These are phyloP conservation scores for Austroboletus eburneus DNA, from an alignment of 768 basidiomycete species.

Conservation along the genomic window DNA sequence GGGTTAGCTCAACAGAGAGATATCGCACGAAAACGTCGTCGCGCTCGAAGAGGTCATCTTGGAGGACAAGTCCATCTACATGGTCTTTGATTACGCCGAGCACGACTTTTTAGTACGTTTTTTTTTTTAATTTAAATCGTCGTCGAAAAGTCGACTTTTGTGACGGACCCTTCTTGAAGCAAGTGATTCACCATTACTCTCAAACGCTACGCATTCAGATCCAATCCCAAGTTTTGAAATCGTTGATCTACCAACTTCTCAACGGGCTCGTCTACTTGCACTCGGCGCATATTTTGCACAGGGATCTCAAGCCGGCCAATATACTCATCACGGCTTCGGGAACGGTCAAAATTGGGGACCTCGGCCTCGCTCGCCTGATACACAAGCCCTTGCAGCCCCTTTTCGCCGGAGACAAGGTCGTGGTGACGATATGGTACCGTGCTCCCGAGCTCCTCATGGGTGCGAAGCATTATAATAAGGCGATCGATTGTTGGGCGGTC, in stretches of 20 bases:
- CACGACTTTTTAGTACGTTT: conserved; percentile 89
- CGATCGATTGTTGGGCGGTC: conserved; percentile 96
- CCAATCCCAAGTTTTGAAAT: conserved; percentile 78
- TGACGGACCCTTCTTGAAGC: conserved; percentile 43
- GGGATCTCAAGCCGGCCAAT: conserved; percentile 97
- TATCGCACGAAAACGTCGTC: conserved; percentile 87
- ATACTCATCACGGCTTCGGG: conserved; percentile 90
- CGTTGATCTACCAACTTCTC: conserved; percentile 88
- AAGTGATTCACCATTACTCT: conserved; percentile 98
- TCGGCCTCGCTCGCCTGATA: conserved; percentile 89
- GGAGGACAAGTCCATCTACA: conserved; percentile 98
- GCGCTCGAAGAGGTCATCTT: conserved; percentile 91
- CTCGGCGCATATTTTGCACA: conserved; percentile 90
- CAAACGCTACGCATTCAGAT: conserved; percentile 81
- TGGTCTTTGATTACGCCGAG: conserved; percentile 99
- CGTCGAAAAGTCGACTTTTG: neutral
- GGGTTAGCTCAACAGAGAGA: conserved; percentile 78
- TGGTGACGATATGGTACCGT: conserved; percentile 99
- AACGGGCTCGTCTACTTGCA: conserved; percentile 96
- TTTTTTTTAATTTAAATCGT: neutral
- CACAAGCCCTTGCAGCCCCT: conserved; percentile 90
- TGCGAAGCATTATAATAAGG: conserved; percentile 96
- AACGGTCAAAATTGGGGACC: conserved; percentile 96
- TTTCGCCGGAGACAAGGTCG: conserved; percentile 94
- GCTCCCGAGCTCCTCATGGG: conserved; percentile 95